Base-by-base conservation (phyloP, 352 stramenopile genomes). In the Phytopythium boreale region DNA sequence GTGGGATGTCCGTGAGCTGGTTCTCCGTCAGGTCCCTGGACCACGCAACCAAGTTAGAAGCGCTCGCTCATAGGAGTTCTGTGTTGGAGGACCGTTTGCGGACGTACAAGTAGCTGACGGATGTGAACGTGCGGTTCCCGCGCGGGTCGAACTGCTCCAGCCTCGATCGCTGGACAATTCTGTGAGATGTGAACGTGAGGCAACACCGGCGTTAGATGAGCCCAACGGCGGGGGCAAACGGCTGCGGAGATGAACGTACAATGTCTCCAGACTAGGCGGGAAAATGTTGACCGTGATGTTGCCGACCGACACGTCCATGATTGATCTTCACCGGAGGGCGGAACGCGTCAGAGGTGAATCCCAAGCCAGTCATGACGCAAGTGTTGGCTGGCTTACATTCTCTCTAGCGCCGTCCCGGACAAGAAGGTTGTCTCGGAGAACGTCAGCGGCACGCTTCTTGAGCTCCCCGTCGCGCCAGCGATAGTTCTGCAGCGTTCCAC, bases 281-380 rank as follows among this genome's bases (percentile, higher is more conserved):
- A 92, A 90, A 39, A 90, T 82, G 52, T 90, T 87, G 37, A 51
- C 79, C 24, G 77, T 76, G 60, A 92, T 84, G 63, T 86, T 83
- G 10, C 69, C 72, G n/a, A 90, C 68, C 27, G 56, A 66, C 56
- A 92, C 71, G 61, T 92, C 80, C 39, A 80, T 69, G 58, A 92
- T 87, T 5, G 72, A 74, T 61, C 75, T 86, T 41, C 24, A 58
- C 49, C 41, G 15, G 55, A 24, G 17, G 15, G 27, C 17, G 15
- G 44, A 61, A 2, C 29, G 26, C 12, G 17, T 39, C 6, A 58
- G 36, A 6, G 20, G 31, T 27, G 2, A n/a, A 46, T 3, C 12
- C 15, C n/a, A 57, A 20, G 43, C 19, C 41, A 22, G 29, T 20
- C 10, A 0, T 14, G 17, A n/a, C 17, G 20, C 20, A 7, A 49